Base-by-base conservation (phyloP, 371 early-diverging fungal species). In the Thermomucor indicae-seudaticae region DNA sequence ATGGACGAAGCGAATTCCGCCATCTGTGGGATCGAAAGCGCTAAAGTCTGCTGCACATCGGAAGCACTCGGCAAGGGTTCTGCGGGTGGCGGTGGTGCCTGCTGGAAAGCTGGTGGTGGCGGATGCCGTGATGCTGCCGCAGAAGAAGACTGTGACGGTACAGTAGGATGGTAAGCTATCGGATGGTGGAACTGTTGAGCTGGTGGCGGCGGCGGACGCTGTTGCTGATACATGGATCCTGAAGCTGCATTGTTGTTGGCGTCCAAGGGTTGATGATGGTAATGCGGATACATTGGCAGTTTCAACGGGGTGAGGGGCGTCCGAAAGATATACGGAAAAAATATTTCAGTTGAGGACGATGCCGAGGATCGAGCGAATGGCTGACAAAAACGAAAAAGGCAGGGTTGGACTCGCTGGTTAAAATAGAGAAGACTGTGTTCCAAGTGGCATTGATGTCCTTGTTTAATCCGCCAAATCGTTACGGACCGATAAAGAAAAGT, bases 1-100 rank as follows among this genome's bases (percentile, higher is more conserved):
- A 83, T 81, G 27, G 76, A 76, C 19, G 84, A 79, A n/a, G 79
- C 79, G 54, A 83, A 83, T 47, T 83, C 81, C 16, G 81, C 81
- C 17, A 82, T 60, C 56, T 82, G 75, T 11, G 71, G 55, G 23
- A 69, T 62, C n/a, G 62, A 52, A 17, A 72, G 53, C 19, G 55
- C 58, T 3, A 58, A 46, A 20, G 63, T 63, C 14, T 59, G 60
- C 37, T 61, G 60, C 4, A 62, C 35, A 43, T 70, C 67, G 22
- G 63, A 62, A 37, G 67, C 61, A 54, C 60, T 67, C 16, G 72
- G 72, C 29, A 57, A 37, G 2, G 72, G 69, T 39, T 68, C 69
- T 48, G 68, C 58, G 47, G 56, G 49, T 23, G 48, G 39, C 1
- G 44, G 42, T 23, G 23, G 54, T 23, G 49, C 46, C 17, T 27